A percentile compares a stretch with the other conserved stretches of the same genome.
Evolutionary conservation across 345 rosid genomes (phyloP).

Genomic region (Arabidopsis suecica): DNA sequence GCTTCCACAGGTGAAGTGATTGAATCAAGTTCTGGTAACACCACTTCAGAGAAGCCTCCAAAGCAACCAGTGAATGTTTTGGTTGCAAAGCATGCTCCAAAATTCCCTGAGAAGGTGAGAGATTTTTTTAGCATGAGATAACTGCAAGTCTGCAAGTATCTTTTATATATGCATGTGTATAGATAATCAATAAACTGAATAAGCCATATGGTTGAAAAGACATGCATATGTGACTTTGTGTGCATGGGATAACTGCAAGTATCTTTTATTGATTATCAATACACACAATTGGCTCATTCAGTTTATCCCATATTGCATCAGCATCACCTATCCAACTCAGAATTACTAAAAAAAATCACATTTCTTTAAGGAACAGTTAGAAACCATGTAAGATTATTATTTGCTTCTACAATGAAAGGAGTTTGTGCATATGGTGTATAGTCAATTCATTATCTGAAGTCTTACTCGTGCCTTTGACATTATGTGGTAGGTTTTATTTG

Average conservation of each 20-base stretch:
- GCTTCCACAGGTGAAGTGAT: conserved; percentile 49
- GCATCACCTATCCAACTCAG: background rate
- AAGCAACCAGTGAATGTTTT: conserved; percentile 59
- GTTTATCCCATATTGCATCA: conserved; percentile 3
- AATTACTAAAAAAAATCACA: background rate
- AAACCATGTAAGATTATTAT: conserved; percentile 2
- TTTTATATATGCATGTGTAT: background rate
- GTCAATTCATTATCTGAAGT: conserved; percentile 14
- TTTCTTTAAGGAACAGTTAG: conserved; percentile 1
- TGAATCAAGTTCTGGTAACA: conserved; percentile 48
- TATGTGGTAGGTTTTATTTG: conserved; percentile 68
- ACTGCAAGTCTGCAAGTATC: background rate
- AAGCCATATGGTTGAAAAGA: too few relatives aligned
- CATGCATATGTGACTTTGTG: too few relatives aligned
- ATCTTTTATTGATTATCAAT: background rate
- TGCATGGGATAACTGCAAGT: conserved; percentile 24
- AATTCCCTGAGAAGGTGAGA: conserved; percentile 90
- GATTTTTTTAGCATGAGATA: conserved; percentile 21
- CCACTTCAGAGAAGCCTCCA: conserved; percentile 52
- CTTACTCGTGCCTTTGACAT: conserved; percentile 33
- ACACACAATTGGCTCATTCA: background rate
- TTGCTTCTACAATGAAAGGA: conserved; percentile 3
- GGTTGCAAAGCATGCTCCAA: conserved; percentile 63
- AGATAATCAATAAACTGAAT: too few relatives aligned
- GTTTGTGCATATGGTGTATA: background rate